Evolutionary conservation across 176 grass and related monocot species (phyloP).

Genomic region (Carex parvula): DNA sequence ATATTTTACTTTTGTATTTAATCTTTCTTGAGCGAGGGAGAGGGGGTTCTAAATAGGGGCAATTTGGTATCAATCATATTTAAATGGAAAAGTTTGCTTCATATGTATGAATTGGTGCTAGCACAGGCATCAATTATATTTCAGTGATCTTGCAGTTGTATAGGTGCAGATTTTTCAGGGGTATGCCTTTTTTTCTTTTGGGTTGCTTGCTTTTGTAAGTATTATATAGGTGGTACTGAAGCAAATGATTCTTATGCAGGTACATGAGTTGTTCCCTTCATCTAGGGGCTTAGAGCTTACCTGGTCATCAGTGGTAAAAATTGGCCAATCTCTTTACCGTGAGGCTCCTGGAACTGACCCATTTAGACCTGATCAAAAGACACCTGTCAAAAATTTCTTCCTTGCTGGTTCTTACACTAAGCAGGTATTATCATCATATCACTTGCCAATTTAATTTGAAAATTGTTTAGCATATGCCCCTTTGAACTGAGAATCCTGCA

Average conservation of each 20-base stretch:
- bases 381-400: conserved; percentile 91
- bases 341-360: conserved; percentile 96
- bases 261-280: conserved; percentile 86
- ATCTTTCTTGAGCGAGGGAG: not conserved
- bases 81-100: not conserved
- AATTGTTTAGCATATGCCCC: not conserved
- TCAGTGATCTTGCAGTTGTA: not conserved
- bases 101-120: not conserved
- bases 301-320: conserved; percentile 94
- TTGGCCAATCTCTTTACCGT: conserved; percentile 84
- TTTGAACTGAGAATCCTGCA: not conserved
- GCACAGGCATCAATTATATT: not conserved
- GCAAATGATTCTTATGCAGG: conserved; percentile 37
- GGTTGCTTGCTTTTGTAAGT: conserved; percentile 2
- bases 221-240: not conserved
- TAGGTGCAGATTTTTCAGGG: not conserved
- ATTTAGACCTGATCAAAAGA: conserved; percentile 97
- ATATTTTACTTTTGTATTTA: not conserved
- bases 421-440: conserved; percentile 45
- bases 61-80: not conserved
- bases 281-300: conserved; percentile 63
- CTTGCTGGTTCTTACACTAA: conserved; percentile 96
- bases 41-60: not conserved
- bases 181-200: not conserved
- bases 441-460: not conserved